Percentiles rank a stretch among this genome's conserved stretches.
Evolutionary conservation across 129 eudicot species (phyloP).

Genomic region (Lactuca saligna): DNA sequence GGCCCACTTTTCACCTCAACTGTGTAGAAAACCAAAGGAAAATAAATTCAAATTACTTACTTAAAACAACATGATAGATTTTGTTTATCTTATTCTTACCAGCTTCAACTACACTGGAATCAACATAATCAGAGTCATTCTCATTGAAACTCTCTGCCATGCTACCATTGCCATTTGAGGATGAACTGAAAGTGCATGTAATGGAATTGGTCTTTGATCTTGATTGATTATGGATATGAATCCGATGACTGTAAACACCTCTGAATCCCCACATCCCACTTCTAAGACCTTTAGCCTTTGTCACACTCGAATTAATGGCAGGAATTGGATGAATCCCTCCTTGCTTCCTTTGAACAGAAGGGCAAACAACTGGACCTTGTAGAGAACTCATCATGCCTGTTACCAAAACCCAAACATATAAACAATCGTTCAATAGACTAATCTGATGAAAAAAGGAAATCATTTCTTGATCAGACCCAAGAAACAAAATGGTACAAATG

Average conservation of each 20-base stretch:
- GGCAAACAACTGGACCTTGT: conserved; percentile 82
- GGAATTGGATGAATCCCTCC: conserved; percentile 41
- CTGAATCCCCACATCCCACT: conserved; percentile 64
- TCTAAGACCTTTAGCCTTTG: conserved; percentile 46
- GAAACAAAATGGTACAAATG: conserved; percentile 2
- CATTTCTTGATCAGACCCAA: conserved; percentile 10
- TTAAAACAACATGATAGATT: too few relatives aligned
- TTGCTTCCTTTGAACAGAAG: conserved; percentile 58
- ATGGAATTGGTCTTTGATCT: conserved; percentile 23
- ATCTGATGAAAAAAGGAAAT: background rate
- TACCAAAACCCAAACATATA: conserved; percentile 8
- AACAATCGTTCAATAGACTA: background rate
- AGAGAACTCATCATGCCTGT: conserved; percentile 69
- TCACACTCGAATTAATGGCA: conserved; percentile 27
- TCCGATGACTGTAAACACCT: conserved; percentile 32
- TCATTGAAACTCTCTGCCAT: conserved; percentile 40
- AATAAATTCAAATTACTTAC: background rate
- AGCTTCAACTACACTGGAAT: conserved; percentile 82
- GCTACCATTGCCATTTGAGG: conserved; percentile 44
- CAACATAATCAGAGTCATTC: conserved; percentile 73
- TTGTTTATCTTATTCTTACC: too few relatives aligned
- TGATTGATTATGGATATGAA: conserved; percentile 35
- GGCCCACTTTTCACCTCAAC: conserved; percentile 37
- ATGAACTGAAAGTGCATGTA: conserved; percentile 37
- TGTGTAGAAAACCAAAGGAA: conserved; percentile 1